These are phyloP conservation scores for Zizania latifolia DNA, from an alignment of 176 grass and related monocot species.

Conservation along the genomic window DNA sequence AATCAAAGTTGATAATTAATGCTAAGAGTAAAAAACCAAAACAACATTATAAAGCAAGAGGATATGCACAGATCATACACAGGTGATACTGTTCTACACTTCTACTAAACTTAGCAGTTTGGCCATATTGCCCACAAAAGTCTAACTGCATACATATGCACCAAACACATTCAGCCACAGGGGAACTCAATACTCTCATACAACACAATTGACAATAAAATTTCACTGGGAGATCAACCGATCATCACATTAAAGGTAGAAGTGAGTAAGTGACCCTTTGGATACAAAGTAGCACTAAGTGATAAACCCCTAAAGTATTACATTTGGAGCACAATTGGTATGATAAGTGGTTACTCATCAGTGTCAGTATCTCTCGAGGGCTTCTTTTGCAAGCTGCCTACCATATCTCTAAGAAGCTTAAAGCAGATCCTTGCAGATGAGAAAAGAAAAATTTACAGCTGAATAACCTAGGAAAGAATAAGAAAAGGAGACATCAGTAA, in stretches of 20 bases:
- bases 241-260: constrained; percentile 2
- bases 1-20: too few relatives aligned
- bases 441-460: not conserved
- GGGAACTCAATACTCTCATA: not conserved
- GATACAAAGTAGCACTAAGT: constrained; percentile 12
- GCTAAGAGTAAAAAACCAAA: not conserved
- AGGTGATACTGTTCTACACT: not conserved
- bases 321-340: constrained; percentile 3
- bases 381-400: constrained; percentile 14
- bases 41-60: not conserved
- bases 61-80: not conserved
- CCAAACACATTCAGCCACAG: not conserved
- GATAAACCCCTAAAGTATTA: constrained; percentile 19
- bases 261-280: constrained; percentile 16
- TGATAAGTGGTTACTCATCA: constrained; percentile 15
- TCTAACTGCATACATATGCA: not conserved
- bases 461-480: not conserved
- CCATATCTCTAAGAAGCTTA: constrained; percentile 17
- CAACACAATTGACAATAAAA: not conserved
- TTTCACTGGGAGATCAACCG: not conserved
- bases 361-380: constrained; percentile 11
- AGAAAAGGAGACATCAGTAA: not conserved
- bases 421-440: constrained; percentile 17
- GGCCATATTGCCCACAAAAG: not conserved
- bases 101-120: not conserved